Percentiles rank a stretch among this genome's conserved stretches.
Evolutionary conservation across 176 grass and related monocot genomes (phyloP).

Genomic region (Oryza meridionalis): DNA sequence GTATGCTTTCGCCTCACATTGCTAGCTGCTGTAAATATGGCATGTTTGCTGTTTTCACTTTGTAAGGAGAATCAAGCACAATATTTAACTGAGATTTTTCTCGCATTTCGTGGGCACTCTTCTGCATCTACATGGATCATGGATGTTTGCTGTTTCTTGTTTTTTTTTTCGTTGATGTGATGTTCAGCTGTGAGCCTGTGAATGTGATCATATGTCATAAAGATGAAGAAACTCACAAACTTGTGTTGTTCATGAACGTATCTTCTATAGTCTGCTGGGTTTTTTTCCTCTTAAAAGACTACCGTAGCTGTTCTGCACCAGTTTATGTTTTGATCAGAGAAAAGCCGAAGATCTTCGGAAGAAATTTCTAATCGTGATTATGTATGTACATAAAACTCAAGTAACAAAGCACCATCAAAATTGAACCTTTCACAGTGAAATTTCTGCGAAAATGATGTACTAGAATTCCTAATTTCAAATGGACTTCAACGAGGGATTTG

Average conservation of each 20-base stretch:
- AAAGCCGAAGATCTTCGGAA: neutral
- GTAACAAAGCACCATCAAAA: neutral
- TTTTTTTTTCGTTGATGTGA: neutral
- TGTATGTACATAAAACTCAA: neutral
- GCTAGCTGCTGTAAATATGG: slow-evolving; percentile 38
- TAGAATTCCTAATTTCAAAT: neutral
- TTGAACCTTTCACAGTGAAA: neutral
- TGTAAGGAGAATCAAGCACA: slow-evolving; percentile 12
- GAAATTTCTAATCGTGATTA: neutral
- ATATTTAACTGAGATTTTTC: neutral
- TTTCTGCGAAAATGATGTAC: neutral
- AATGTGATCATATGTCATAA: neutral
- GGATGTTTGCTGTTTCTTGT: slow-evolving; percentile 6
- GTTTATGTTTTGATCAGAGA: neutral
- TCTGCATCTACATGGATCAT: neutral
- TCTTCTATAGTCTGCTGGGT: neutral
- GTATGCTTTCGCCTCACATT: slow-evolving; percentile 16
- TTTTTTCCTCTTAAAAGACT: too few species aligned
- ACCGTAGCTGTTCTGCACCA: neutral
- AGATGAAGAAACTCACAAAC: neutral
- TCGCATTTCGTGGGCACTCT: neutral
- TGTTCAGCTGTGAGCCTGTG: neutral
- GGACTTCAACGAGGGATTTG: neutral
- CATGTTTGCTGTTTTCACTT: neutral
- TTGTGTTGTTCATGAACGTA: neutral